Evolutionary conservation across 106 monocot genomes (phyloP), one percentile per base, ranked within the genome.

Genomic region (Allium cepa): DNA sequence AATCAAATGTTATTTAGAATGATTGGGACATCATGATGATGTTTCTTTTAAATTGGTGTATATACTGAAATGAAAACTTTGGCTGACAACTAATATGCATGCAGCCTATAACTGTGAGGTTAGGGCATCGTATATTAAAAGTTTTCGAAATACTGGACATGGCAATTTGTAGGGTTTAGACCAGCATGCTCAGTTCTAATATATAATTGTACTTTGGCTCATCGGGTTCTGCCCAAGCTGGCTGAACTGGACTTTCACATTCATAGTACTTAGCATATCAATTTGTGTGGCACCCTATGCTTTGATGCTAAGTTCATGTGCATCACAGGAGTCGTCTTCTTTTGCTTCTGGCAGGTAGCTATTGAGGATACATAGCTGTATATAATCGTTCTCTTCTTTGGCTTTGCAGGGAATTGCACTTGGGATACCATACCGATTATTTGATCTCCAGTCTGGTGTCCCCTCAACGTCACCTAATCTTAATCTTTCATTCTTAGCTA

Each of bases 261-360:
- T 92, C 56, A 79, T 22, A 22, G 22, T 92, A 63, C 56, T 97
- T 62, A 97, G 92, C 77, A 82, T 92, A 12, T 99, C 97, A 45
- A 92, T 99, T 60, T 92, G 92, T 28, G 75, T 99, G 88, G 97
- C 97, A 26, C 53, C 92, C 59, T 99, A 99, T 73, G 79, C 97
- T 3, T 60, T 99, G 70, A 89, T 48, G 70, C 97, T 46, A 99
- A 99, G 71, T 99, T 99, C 77, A 56, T 97, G 80, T 97, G 92
- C 84, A 89, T 97, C 78, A 92, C 92, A 73, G 96, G 96, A 55
- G 81, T 97, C 49, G 96, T 97, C 64, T 99, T 99, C 81, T 99
- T 99, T 58, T 87, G 86, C 80, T 99, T 99, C 70, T 99, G 97
- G 97, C 97, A 99, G 97, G 97, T 92, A 84, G 10, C 0, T 57